These are phyloP conservation scores for Boletellus sp. DNA, from an alignment of 768 basidiomycete genomes.

Conservation along the genomic window DNA sequence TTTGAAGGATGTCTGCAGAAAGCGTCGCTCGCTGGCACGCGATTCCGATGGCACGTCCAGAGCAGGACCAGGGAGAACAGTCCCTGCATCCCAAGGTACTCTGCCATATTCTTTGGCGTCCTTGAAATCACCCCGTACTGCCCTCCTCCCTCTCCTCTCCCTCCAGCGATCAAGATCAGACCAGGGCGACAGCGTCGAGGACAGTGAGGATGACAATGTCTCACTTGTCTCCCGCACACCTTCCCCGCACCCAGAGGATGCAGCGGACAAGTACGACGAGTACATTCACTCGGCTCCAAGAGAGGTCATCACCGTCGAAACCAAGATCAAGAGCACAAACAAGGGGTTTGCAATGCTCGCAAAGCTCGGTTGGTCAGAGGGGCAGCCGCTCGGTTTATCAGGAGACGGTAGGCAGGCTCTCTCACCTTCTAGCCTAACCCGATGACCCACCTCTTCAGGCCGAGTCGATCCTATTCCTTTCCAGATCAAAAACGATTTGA, in stretches of 20 bases:
- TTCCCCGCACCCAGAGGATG: constrained; percentile 52
- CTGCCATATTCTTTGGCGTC: constrained; percentile 45
- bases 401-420: constrained; percentile 54
- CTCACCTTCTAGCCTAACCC: not conserved
- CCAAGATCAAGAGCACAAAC: constrained; percentile 73
- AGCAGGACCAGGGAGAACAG: constrained; percentile 24
- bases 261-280: constrained; percentile 69
- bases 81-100: constrained; percentile 62
- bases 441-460: constrained; percentile 39
- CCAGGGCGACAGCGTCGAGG: constrained; percentile 37
- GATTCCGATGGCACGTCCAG: constrained; percentile 46
- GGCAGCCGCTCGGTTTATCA: constrained; percentile 71
- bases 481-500: constrained; percentile 70
- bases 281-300: constrained; percentile 46
- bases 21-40: constrained; percentile 72
- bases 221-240: constrained; percentile 74
- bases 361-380: constrained; percentile 81
- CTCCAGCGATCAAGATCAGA: constrained; percentile 59
- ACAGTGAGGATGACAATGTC: constrained; percentile 60
- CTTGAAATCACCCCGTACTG: constrained; percentile 48
- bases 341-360: constrained; percentile 78
- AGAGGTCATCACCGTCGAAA: constrained; percentile 78
- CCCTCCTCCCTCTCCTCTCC: constrained; percentile 45
- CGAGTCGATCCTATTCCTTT: constrained; percentile 84
- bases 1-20: constrained; percentile 60